Evolutionary conservation across 2,329 filamentous ascomycete genomes (phyloP).

Genomic region (Fusarium begoniae): DNA sequence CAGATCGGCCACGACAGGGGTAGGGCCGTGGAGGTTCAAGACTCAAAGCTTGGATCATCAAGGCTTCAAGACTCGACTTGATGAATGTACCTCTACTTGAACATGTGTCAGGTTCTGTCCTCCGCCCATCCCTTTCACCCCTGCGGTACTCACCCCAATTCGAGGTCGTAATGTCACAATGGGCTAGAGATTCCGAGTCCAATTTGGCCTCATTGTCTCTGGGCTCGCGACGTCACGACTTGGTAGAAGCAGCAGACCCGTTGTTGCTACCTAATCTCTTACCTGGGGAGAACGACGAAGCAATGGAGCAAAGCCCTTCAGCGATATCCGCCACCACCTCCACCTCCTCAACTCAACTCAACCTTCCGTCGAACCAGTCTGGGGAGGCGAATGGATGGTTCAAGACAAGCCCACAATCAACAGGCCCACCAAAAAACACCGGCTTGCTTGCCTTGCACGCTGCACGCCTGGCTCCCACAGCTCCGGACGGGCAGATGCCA

Average conservation of each 20-base stretch:
- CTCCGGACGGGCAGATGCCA: constrained; percentile 39
- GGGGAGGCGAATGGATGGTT: constrained; percentile 31
- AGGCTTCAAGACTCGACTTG: constrained; percentile 22
- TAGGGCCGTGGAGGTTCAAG: constrained; percentile 6
- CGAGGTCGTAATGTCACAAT: constrained; percentile 37
- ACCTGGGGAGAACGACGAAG: neutral
- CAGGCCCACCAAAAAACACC: constrained; percentile 40
- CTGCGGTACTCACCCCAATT: constrained; percentile 36
- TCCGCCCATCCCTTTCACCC: constrained; percentile 33
- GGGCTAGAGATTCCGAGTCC: constrained; percentile 21
- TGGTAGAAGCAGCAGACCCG: neutral
- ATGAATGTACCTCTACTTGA: constrained; percentile 41
- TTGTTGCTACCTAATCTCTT: neutral
- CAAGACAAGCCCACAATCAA: constrained; percentile 30
- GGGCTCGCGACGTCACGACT: neutral
- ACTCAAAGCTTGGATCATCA: neutral
- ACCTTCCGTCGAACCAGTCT: constrained; percentile 1
- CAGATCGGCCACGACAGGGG: constrained; percentile 48
- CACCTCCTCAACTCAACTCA: constrained; percentile 1
- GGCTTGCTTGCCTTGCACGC: constrained; percentile 27
- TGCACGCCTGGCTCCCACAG: constrained; percentile 31
- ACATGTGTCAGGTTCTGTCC: constrained; percentile 43
- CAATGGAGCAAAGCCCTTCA: neutral
- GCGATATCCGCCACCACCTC: neutral
- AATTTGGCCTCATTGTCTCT: constrained; percentile 7